Evolutionary conservation across 306 rosid species (phyloP), one percentile per base, ranked within the genome.

Genomic region (Phaseolus lunatus): DNA sequence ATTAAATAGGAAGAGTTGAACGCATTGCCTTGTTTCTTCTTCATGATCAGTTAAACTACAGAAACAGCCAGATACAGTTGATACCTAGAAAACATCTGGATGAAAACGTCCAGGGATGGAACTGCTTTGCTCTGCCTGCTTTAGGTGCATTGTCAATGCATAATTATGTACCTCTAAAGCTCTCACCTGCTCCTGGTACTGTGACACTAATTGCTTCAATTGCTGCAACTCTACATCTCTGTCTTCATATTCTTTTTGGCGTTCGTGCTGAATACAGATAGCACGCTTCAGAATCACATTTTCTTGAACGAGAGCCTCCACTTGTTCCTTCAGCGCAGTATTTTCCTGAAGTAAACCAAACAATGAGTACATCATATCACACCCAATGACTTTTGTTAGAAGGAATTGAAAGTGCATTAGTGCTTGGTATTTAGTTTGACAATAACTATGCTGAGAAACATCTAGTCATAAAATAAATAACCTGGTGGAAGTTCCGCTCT

Each of bases 141-240:
- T 90, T 48, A 93, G 89, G 79, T 93, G 98, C 85, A 93, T 74
- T 43, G 97, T 89, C 62, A 93, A 83, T 20, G 94, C 97, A 81
- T 93, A 93, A 79, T 93, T 93, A 80, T 93, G 88, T 70, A 93
- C 93, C 96, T 93, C 96, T n/a, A 93, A 84, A 11, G 96, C 88
- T 85, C 90, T 86, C 47, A 89, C 79, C 72, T 89, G 98, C 63
- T 93, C 98, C 81, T 93, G 96, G 78, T 93, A 89, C 64, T 87
- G 96, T 6, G 89, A 72, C 52, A 89, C 90, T 74, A 91, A 58
- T 67, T 93, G 95, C 80, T 93, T 93, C 82, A 93, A 72, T 35
- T 89, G 89, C 82, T 88, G 84, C 85, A 89, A 80, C 80, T 89
- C 98, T 78, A 88, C 88, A 73, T 78, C 85, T 67, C 86, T 84